phyloP scores from a whole-genome alignment of 176 grass and related monocot genomes.

The Triticum aestivum region IWGSC_CS_RefSeq_v2.1 NC_057814.1:87574625-87575124 shows the following conservation, averaged over 20 bases:
- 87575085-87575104: too few species aligned
- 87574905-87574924: background rate
- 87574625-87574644: slow-evolving; percentile 63
- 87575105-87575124: too few species aligned
- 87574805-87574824: slow-evolving; percentile 16
- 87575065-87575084: too few species aligned
- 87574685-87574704: slow-evolving; percentile 55
- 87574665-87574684: slow-evolving; percentile 42
- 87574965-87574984: too few species aligned
- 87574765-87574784: background rate
- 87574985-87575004: too few species aligned
- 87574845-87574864: slow-evolving; percentile 30
- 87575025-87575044: too few species aligned
- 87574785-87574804: background rate
- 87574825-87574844: slow-evolving; percentile 29
- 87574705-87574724: slow-evolving; percentile 15
- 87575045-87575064: too few species aligned
- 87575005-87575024: too few species aligned
- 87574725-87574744: background rate
- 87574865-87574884: slow-evolving; percentile 1
- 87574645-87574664: slow-evolving; percentile 59
- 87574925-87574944: too few species aligned
- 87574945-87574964: too few species aligned
- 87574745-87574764: background rate
- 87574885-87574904: background rate